Evolutionary conservation across 2,329 filamentous ascomycete genomes (phyloP).

Genomic region (Phyllosticta ampelicida): DNA sequence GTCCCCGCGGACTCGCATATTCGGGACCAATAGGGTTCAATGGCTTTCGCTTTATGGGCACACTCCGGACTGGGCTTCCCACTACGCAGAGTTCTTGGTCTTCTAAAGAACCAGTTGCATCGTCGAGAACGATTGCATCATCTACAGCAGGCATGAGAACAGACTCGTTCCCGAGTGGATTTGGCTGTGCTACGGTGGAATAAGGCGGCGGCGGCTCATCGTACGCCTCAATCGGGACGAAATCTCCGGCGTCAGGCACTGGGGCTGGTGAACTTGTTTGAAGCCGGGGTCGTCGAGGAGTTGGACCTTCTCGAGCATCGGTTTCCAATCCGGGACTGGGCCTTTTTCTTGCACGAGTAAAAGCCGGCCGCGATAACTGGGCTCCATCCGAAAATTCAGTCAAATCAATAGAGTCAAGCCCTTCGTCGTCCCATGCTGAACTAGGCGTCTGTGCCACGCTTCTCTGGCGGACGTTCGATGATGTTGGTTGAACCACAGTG

Average conservation of each 20-base stretch:
- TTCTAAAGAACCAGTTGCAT: background rate
- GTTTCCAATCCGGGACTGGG: slow-evolving; percentile 17
- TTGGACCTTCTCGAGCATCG: slow-evolving; percentile 13
- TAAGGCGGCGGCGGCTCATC: slow-evolving; percentile 29
- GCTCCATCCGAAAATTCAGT: slow-evolving; percentile 19
- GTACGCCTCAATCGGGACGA: slow-evolving; percentile 2
- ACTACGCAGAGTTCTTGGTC: background rate
- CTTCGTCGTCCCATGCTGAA: background rate
- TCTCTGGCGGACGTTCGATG: background rate
- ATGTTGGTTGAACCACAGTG: background rate
- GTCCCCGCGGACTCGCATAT: background rate
- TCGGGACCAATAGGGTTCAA: slow-evolving; percentile 13
- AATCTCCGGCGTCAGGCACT: slow-evolving; percentile 9
- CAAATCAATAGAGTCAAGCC: slow-evolving; percentile 25
- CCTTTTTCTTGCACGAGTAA: background rate
- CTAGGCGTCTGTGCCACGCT: background rate
- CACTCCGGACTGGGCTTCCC: background rate
- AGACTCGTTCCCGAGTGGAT: background rate
- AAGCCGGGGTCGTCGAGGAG: background rate
- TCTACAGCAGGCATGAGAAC: background rate
- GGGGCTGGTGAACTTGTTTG: background rate
- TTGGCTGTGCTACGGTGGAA: slow-evolving; percentile 31
- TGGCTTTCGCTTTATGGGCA: slow-evolving; percentile 1
- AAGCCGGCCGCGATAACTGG: background rate
- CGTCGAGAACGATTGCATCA: background rate